Base-by-base conservation (phyloP, 345 rosid species). In the Eucalyptus pauciflora region DNA sequence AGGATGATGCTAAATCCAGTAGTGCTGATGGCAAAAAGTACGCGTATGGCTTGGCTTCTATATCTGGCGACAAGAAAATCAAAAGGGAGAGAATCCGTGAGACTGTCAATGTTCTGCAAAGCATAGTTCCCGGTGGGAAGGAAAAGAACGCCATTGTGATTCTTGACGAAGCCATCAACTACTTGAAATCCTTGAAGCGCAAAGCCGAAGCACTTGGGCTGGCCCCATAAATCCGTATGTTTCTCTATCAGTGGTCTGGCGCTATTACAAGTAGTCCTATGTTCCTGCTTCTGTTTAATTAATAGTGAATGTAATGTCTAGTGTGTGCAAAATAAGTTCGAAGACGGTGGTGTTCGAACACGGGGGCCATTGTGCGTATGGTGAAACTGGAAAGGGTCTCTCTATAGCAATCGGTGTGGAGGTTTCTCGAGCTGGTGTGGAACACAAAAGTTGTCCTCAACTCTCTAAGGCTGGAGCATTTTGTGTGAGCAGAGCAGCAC, bases 151-250 rank as follows among this genome's bases (percentile, higher is more conserved):
- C 96, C 15, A 60, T 94, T 86, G 87, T 87, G 56, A 92, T 96
- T 85, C 92, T 96, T 10, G 98, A 95, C 46, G 94, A 95, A 91
- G 98, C 97, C 37, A 95, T 96, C 79, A 86, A 93, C 81, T 96
- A 94, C 90, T 86, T 96, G 91, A 96, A 94, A 87, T 93, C 95
- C 85, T 85, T 96, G 94, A 94, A 91, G 93, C 93, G 87, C 87
- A 93, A 94, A 91, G 98, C 94, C 41, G 86, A 94, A 89, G 93
- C 91, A 24, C 88, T 92, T 50, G 95, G 95, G 83, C 83, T 76
- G 7, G 22, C 79, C 83, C 83, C 90, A 87, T 37, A 79, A 45
- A 89, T 22, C 92, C 86, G 87, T 87, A 50, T 92, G 88, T 93
- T 54, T 52, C 25, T 60, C n/a, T 86, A 45, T 45, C 17, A 71